phyloP scores from a whole-genome alignment of 164 flowering plant species.

The Tetrastigma voinierianum region DNA sequence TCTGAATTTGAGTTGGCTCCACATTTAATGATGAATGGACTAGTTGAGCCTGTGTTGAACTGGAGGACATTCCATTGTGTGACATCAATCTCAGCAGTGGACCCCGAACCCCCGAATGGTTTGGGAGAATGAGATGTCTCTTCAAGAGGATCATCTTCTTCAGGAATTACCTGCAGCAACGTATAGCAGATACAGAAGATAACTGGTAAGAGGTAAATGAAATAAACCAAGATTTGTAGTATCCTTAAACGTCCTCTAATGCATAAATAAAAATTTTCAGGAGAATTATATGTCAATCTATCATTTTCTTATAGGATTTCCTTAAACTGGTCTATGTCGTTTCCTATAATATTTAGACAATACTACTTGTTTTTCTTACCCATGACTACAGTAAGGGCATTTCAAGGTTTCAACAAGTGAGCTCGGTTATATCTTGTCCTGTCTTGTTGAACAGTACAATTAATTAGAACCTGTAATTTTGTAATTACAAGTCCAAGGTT shows the following conservation, averaged over 20 bases:
- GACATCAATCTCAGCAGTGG: slow-evolving; percentile 67
- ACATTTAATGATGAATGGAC: slow-evolving; percentile 91
- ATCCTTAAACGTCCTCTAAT: too few relatives aligned
- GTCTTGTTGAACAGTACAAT: background rate
- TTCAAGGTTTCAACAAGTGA: background rate
- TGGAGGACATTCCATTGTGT: slow-evolving; percentile 96
- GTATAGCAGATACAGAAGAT: background rate
- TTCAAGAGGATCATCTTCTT: slow-evolving; percentile 59
- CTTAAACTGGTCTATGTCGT: too few relatives aligned
- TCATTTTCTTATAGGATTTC: too few relatives aligned
- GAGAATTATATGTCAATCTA: too few relatives aligned
- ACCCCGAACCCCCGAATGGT: slow-evolving; percentile 37
- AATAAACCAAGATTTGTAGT: too few relatives aligned
- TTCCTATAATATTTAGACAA: too few relatives aligned
- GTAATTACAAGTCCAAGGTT: background rate
- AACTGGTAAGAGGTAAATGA: background rate
- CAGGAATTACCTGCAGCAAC: slow-evolving; percentile 62
- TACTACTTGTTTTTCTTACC: background rate
- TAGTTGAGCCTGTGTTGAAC: slow-evolving; percentile 88
- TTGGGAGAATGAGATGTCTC: slow-evolving; percentile 30
- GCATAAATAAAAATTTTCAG: too few relatives aligned
- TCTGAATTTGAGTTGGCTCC: slow-evolving; percentile 92
- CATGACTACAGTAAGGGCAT: background rate
- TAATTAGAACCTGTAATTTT: background rate
- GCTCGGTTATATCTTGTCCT: background rate